Conservation (phyloP, 371 early-diverging fungal genomes). For the Spraguea lophii region DNA sequence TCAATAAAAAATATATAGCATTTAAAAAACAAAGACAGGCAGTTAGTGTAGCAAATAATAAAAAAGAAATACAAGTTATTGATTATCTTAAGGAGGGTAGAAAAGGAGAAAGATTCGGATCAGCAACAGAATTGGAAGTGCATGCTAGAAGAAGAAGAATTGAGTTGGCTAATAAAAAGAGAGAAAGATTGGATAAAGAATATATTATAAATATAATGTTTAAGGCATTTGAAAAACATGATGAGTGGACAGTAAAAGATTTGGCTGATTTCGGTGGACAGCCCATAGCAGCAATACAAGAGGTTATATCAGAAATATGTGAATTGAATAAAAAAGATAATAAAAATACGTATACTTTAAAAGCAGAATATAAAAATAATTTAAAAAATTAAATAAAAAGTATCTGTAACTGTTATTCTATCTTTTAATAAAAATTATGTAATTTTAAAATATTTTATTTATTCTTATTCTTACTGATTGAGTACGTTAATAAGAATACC, state of each 20-base stretch:
- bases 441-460: too few species aligned
- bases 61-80: constrained; percentile 14
- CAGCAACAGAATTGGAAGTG: constrained; percentile 38
- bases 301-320: constrained; percentile 43
- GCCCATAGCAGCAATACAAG: constrained; percentile 47
- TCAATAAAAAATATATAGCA: constrained; percentile 40
- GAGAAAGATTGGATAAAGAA: constrained; percentile 44
- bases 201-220: constrained; percentile 47
- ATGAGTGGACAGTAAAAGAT: constrained; percentile 46
- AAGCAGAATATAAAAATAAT: constrained; percentile 41
- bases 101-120: constrained; percentile 36
- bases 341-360: constrained; percentile 44
- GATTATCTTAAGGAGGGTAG: constrained; percentile 38
- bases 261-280: constrained; percentile 45
- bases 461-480: too few species aligned
- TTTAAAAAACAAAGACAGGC: constrained; percentile 28
- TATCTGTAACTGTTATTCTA: too few species aligned
- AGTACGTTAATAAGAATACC: too few species aligned
- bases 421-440: too few species aligned
- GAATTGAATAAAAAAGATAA: constrained; percentile 45
- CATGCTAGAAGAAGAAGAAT: constrained; percentile 43
- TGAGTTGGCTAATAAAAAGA: constrained; percentile 41
- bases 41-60: constrained; percentile 3
- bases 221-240: constrained; percentile 46
- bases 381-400: too few species aligned